Evolutionary conservation across 2,329 filamentous ascomycete genomes (phyloP).

Genomic region (Neonectria hederae): DNA sequence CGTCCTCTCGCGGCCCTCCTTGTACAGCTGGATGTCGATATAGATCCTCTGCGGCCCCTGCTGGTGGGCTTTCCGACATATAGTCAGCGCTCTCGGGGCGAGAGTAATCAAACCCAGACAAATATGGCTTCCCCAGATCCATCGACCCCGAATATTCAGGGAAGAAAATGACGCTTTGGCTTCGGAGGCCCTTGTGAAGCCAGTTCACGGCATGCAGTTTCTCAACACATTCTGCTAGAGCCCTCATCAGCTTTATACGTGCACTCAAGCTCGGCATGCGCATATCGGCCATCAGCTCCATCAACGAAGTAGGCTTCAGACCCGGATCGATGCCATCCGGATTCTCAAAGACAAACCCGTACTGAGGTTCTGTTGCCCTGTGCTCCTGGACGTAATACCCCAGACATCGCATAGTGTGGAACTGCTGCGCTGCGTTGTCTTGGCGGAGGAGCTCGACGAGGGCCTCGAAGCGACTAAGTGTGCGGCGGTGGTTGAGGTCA

Average conservation of each 20-base stretch:
- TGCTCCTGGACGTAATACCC: neutral
- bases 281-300: neutral
- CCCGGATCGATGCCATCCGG: neutral
- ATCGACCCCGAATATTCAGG: neutral
- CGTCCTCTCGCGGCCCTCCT: neutral
- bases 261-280: neutral
- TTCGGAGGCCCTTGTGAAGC: conserved; percentile 11
- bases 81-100: neutral
- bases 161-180: conserved; percentile 8
- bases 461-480: neutral
- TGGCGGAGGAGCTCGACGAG: conserved; percentile 4
- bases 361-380: neutral
- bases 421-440: neutral
- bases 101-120: conserved; percentile 13
- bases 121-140: neutral
- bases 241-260: conserved; percentile 2
- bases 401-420: conserved; percentile 5
- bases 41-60: neutral
- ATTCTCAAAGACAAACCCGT: conserved; percentile 1
- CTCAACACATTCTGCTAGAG: neutral
- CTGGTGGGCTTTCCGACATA: neutral
- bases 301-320: neutral
- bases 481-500: neutral
- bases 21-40: conserved; percentile 11
- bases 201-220: conserved; percentile 9